A percentile compares a stretch with the other conserved stretches of the same genome.
Evolutionary conservation across 257 asterid species (phyloP).

Genomic region (Vinca minor): DNA sequence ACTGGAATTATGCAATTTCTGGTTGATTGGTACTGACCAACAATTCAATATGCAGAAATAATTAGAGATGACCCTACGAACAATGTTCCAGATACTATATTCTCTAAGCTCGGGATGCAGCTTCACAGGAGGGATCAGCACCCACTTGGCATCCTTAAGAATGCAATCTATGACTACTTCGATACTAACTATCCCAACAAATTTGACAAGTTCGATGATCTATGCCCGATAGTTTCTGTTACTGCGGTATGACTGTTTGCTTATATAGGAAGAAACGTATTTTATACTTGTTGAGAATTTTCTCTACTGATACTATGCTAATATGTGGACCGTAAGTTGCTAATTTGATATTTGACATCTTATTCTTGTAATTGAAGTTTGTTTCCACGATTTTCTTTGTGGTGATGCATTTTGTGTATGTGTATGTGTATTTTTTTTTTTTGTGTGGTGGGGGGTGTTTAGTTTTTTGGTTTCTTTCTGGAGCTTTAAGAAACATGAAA

Average conservation of each 20-base stretch:
- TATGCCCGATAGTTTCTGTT: constrained; percentile 68
- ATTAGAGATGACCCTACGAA: constrained; percentile 88
- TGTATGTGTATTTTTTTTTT: background rate
- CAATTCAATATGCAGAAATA: constrained; percentile 47
- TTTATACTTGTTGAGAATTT: background rate
- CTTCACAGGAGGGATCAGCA: constrained; percentile 88
- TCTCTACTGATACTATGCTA: background rate
- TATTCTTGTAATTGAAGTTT: background rate
- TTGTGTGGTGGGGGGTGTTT: too few species aligned
- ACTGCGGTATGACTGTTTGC: constrained; percentile 43
- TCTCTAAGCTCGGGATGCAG: constrained; percentile 87
- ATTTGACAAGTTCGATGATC: constrained; percentile 68
- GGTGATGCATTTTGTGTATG: background rate
- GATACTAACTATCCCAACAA: constrained; percentile 63
- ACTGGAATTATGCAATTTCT: background rate
- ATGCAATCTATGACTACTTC: constrained; percentile 76
- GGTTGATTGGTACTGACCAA: constrained; percentile 10
- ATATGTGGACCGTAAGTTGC: background rate
- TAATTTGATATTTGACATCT: background rate
- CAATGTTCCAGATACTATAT: constrained; percentile 82
- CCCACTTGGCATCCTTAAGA: constrained; percentile 83
- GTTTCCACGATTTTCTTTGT: background rate
- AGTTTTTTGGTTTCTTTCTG: too few species aligned
- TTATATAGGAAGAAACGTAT: background rate
- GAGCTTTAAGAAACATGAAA: too few species aligned